Base-by-base conservation (phyloP, 768 basidiomycete genomes). In the Serendipita sp. region DNA sequence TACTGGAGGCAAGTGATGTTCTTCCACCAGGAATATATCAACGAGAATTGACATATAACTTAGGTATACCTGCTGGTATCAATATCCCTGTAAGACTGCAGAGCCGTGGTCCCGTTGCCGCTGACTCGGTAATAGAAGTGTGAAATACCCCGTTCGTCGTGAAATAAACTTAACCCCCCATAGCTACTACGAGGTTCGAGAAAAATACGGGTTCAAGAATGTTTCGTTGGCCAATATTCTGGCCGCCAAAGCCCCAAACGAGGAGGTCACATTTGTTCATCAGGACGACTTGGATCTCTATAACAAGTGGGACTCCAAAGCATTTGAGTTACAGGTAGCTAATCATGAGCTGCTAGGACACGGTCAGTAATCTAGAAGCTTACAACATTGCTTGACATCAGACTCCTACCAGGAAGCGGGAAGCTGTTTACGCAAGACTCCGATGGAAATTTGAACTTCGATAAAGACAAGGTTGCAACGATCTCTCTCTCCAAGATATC, bases 341-440 rank as follows among this genome's bases (percentile, higher is more conserved):
- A 92, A 89, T 71, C 92, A 93, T 72, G 92, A 93, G 69, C 76
- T 93, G 0, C 81, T 92, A 13, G 91, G 91, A 0, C 89, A 93
- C 68, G 90, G 89, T 10, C 37, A 24, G 35, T 48, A 7, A 11
- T 41, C 24, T 38, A 13, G 2, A 34, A 32, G 1, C 35, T 47
- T 41, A 7, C 7, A 41, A 7, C 41, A 41, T 24, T 13, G 41
- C 41, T 13, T 41, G 13, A 41, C 41, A 7, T 7, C 41, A 13
- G 41, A 41, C 41, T 7, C 41, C 58, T 65, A 5, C 34, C 58
- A 62, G 68, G 68, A 13, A 85, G 85, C 2, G 91, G 91, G 16
- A 90, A 92, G 71, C 75, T 90, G 0, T 88, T 92, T 71, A 82
- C 86, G 69, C 89, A 93, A 74, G 77, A 80, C 65, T 76, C 80